A percentile compares a stretch with the other conserved stretches of the same genome.
phyloP scores from a whole-genome alignment of 2,329 filamentous ascomycete genomes.

The Hyphodiscus sp. region DNA sequence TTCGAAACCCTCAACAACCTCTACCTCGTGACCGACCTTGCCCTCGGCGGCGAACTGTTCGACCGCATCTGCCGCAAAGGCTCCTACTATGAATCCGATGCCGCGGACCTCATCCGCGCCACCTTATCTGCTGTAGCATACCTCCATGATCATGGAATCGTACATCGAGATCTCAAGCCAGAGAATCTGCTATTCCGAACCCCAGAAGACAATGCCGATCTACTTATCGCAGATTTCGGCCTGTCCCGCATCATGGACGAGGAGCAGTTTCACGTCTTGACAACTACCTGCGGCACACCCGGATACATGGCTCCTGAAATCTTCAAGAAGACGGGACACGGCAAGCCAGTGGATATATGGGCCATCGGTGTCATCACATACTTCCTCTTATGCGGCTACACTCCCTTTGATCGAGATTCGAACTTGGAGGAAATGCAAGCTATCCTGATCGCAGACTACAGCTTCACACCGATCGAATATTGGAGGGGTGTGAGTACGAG shows the following conservation, averaged over 20 bases:
- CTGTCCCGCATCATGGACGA: constrained; percentile 97
- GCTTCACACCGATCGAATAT: constrained; percentile 89
- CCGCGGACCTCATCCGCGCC: constrained; percentile 88
- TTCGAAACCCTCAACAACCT: constrained; percentile 99
- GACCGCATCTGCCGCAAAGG: constrained; percentile 98
- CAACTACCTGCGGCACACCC: constrained; percentile 94
- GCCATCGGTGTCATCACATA: constrained; percentile 98
- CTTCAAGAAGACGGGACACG: constrained; percentile 97
- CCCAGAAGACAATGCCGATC: constrained; percentile 93
- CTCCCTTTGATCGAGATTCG: constrained; percentile 92
- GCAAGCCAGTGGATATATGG: constrained; percentile 98
- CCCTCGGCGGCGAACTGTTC: constrained; percentile 92
- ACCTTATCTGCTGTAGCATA: constrained; percentile 97
- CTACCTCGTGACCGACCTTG: constrained; percentile 95
- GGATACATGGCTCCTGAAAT: constrained; percentile 99
- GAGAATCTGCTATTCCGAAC: constrained; percentile 96
- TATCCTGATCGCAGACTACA: constrained; percentile 93
- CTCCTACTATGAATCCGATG: constrained; percentile 96
- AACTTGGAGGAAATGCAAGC: constrained; percentile 99
- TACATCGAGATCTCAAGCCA: constrained; percentile 95
- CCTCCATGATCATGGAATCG: constrained; percentile 96
- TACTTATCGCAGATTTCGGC: constrained; percentile 95
- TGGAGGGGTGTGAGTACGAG: constrained; percentile 87
- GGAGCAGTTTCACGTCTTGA: constrained; percentile 95
- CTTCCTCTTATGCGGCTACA: constrained; percentile 96